phyloP scores from a whole-genome alignment of 2,329 filamentous ascomycete species.

The Beauveria asiatica region DNA sequence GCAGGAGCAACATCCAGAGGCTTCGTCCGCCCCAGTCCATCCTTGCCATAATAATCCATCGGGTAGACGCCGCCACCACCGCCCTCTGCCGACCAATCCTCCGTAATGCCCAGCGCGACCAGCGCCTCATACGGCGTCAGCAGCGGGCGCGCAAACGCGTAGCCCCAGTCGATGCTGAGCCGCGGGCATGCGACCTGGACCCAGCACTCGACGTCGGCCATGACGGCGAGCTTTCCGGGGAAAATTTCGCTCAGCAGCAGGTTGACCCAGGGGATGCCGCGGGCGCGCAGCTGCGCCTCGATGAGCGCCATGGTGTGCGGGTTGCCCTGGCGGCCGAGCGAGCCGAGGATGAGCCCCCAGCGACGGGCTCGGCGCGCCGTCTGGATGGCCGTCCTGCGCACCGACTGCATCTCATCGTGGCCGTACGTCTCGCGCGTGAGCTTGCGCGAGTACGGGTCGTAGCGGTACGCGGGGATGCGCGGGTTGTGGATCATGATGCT shows the following conservation, averaged over 20 bases:
- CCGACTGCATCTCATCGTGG: constrained; percentile 79
- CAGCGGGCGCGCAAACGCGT: constrained; percentile 82
- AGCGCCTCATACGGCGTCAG: constrained; percentile 93
- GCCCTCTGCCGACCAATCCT: constrained; percentile 56
- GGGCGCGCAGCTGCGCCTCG: constrained; percentile 62
- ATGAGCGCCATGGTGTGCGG: constrained; percentile 85
- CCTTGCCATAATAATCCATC: constrained; percentile 96
- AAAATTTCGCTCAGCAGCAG: constrained; percentile 91
- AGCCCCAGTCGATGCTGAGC: constrained; percentile 97
- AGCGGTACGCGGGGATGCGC: constrained; percentile 79
- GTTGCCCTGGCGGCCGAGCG: constrained; percentile 89
- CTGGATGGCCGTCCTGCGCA: constrained; percentile 69
- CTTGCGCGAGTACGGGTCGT: constrained; percentile 90
- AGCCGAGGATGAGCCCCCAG: constrained; percentile 92
- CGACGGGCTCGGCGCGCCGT: constrained; percentile 70
- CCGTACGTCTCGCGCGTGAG: constrained; percentile 88
- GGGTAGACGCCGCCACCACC: constrained; percentile 68
- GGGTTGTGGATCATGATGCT: constrained; percentile 99
- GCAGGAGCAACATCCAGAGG: constrained; percentile 24
- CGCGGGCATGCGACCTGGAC: constrained; percentile 97
- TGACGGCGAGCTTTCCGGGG: constrained; percentile 86
- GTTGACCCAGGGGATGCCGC: constrained; percentile 74
- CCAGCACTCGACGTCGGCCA: constrained; percentile 94
- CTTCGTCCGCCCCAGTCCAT: constrained; percentile 77
- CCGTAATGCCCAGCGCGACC: constrained; percentile 70